phyloP scores from a whole-genome alignment of 2,329 filamentous ascomycete genomes.

The Venturia effusa region DNA sequence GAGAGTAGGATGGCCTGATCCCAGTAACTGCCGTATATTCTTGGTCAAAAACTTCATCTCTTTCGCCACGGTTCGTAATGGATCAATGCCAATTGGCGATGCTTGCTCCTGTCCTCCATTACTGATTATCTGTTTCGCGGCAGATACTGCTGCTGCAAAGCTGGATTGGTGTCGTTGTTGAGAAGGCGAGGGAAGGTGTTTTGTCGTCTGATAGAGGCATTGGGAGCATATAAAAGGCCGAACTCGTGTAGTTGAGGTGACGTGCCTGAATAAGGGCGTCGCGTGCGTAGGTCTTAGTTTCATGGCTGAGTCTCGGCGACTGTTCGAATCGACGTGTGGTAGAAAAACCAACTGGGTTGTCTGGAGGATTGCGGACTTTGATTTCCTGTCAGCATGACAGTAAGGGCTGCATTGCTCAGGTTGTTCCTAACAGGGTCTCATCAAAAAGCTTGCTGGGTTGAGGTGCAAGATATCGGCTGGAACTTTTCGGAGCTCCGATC shows the following conservation, averaged over 20 bases:
- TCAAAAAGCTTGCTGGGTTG: constrained; percentile 2
- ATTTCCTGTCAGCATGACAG: neutral
- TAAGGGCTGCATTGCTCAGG: neutral
- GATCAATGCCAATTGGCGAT: constrained; percentile 68
- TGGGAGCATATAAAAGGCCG: constrained; percentile 7
- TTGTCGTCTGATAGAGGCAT: constrained; percentile 6
- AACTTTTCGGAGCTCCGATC: neutral
- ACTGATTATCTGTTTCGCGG: constrained; percentile 58
- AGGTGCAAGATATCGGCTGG: neutral
- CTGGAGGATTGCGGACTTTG: neutral
- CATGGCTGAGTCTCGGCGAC: neutral
- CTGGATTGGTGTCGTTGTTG: constrained; percentile 47
- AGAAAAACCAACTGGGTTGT: neutral
- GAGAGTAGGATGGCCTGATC: constrained; percentile 86
- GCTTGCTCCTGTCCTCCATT: constrained; percentile 38
- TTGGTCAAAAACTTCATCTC: constrained; percentile 94
- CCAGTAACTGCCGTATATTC: constrained; percentile 85
- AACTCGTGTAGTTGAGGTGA: neutral
- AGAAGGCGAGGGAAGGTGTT: constrained; percentile 14
- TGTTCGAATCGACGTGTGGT: neutral
- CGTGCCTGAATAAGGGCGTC: neutral
- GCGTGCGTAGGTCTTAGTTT: neutral
- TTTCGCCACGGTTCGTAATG: constrained; percentile 80
- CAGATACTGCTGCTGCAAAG: constrained; percentile 62
- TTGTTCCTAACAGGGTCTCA: neutral